These are phyloP conservation scores for Hirsutella thompsonii DNA, from an alignment of 2,329 filamentous ascomycete genomes.

Conservation along the genomic window DNA sequence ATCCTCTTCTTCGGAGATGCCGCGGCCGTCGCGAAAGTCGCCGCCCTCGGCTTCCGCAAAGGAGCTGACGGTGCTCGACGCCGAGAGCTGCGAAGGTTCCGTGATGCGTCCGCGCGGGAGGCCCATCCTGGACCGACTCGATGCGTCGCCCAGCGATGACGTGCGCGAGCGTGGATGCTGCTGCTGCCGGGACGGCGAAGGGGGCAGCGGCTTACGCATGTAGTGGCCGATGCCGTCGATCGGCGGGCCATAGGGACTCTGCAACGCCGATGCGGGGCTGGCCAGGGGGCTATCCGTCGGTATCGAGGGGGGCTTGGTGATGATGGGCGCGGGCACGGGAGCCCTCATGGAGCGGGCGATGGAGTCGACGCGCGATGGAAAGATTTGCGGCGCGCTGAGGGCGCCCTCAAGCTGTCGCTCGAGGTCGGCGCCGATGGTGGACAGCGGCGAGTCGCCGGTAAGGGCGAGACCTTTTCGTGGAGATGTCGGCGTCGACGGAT, in stretches of 20 bases:
- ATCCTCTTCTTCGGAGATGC: background rate
- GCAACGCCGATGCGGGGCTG: background rate
- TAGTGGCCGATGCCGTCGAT: background rate
- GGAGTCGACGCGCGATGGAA: slow-evolving; percentile 13
- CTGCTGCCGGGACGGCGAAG: too few relatives aligned
- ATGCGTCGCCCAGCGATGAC: too few relatives aligned
- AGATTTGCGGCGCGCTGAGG: slow-evolving; percentile 5
- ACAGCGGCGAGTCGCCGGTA: background rate
- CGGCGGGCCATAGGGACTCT: background rate
- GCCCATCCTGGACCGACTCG: too few relatives aligned
- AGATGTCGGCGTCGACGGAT: background rate
- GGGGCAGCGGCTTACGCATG: background rate
- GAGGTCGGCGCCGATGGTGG: background rate
- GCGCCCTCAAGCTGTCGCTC: background rate
- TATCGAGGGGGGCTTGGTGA: background rate
- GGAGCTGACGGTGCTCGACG: background rate
- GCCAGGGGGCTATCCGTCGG: background rate
- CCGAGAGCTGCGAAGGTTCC: too few relatives aligned
- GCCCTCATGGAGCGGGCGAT: slow-evolving; percentile 7
- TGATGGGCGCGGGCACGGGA: slow-evolving; percentile 10
- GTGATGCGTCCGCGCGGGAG: too few relatives aligned
- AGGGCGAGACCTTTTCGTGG: background rate
- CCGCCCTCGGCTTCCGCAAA: slow-evolving; percentile 21
- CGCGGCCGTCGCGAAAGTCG: slow-evolving; percentile 21
- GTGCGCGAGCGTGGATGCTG: too few relatives aligned